phyloP scores from a whole-genome alignment of 441 rosid genomes.

The Pelargonium fulgidum region DNA sequence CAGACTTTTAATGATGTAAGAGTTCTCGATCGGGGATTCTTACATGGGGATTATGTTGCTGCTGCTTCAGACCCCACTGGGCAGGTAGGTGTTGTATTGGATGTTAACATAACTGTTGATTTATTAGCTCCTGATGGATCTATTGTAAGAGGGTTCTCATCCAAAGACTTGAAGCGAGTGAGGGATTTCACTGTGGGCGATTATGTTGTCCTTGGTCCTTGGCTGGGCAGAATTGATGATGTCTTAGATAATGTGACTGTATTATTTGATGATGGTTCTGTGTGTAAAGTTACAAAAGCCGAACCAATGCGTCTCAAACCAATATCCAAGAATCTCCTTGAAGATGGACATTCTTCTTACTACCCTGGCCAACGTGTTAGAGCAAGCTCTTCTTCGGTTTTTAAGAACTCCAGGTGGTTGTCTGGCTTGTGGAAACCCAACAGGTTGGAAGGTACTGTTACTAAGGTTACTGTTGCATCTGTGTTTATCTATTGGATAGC shows the following conservation, averaged over 20 bases:
- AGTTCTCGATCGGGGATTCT: conserved; percentile 83
- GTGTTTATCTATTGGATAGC: conserved; percentile 92
- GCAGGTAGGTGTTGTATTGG: conserved; percentile 81
- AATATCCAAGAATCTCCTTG: conserved; percentile 55
- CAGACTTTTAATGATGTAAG: conserved; percentile 53
- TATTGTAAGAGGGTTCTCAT: conserved; percentile 47
- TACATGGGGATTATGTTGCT: conserved; percentile 90
- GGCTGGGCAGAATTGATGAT: conserved; percentile 94
- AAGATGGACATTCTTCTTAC: conserved; percentile 78
- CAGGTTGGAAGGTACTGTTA: conserved; percentile 87
- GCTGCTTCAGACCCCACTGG: conserved; percentile 74
- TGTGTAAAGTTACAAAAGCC: conserved; percentile 75
- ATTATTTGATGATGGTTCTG: conserved; percentile 86
- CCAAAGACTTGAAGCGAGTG: conserved; percentile 70
- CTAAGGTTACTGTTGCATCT: conserved; percentile 74
- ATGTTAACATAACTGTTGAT: conserved; percentile 68
- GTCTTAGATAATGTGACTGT: conserved; percentile 89
- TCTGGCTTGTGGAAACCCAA: conserved; percentile 84
- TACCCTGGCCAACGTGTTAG: conserved; percentile 93
- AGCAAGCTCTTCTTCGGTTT: conserved; percentile 77
- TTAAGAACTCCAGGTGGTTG: conserved; percentile 74
- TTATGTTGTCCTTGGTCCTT: conserved; percentile 81
- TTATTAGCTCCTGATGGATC: conserved; percentile 66
- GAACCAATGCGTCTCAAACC: conserved; percentile 74
- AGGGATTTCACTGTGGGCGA: conserved; percentile 82